phyloP scores from a whole-genome alignment of 1,284 basidiomycete species.

The Cronartium ribicola region DNA sequence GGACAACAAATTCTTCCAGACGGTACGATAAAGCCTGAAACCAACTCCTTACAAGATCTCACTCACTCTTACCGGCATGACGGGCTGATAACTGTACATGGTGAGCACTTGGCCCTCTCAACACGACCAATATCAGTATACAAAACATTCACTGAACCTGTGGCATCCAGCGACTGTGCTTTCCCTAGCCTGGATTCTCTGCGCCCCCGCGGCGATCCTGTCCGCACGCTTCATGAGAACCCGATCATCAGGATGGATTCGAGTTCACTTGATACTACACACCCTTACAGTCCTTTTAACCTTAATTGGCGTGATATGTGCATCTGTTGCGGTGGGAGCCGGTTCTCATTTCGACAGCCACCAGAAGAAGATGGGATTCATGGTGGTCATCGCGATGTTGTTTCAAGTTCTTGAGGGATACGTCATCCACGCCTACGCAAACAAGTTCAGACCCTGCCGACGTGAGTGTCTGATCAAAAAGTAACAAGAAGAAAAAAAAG shows the following conservation, averaged over 20 bases:
- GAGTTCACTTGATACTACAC: constrained; percentile 29
- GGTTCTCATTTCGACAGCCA: constrained; percentile 33
- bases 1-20: background rate
- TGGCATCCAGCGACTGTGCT: constrained; percentile 23
- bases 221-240: constrained; percentile 19
- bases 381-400: constrained; percentile 23
- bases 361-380: constrained; percentile 31
- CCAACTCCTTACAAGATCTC: background rate
- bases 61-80: constrained; percentile 39
- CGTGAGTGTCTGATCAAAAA: too few species aligned
- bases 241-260: constrained; percentile 13
- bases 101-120: constrained; percentile 5
- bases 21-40: constrained; percentile 10
- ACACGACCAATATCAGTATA: background rate
- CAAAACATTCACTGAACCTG: constrained; percentile 5
- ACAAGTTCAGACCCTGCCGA: background rate
- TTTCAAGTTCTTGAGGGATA: constrained; percentile 26
- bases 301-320: constrained; percentile 24
- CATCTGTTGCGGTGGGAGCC: constrained; percentile 22
- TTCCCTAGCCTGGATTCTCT: constrained; percentile 18
- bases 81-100: constrained; percentile 36
- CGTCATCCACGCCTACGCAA: constrained; percentile 16
- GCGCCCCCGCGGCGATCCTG: constrained; percentile 20
- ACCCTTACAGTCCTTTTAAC: constrained; percentile 16
- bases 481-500: background rate